A percentile compares a stretch with the other conserved stretches of the same genome.
These are phyloP conservation scores for Tylopilus sp. DNA, from an alignment of 768 basidiomycete genomes.

Conservation along the genomic window DNA sequence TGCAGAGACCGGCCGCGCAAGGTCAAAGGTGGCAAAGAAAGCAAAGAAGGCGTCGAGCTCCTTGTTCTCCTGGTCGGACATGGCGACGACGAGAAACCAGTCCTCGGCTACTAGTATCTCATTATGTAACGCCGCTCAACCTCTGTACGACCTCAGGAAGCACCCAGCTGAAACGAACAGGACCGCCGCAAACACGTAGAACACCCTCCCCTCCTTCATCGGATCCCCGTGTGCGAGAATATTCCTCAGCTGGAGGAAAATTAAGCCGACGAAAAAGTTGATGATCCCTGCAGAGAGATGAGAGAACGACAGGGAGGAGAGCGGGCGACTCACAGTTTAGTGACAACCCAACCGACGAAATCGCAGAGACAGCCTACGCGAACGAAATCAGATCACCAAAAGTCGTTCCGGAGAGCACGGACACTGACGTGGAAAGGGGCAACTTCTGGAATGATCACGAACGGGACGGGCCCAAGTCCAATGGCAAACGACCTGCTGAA, in stretches of 20 bases:
- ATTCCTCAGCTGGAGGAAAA: slow-evolving; percentile 83
- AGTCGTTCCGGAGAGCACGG: not conserved
- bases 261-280: slow-evolving; percentile 81
- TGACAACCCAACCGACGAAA: slow-evolving; percentile 73
- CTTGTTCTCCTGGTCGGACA: slow-evolving; percentile 44
- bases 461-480: slow-evolving; percentile 90
- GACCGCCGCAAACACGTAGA: slow-evolving; percentile 74
- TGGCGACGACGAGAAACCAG: slow-evolving; percentile 15
- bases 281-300: slow-evolving; percentile 56
- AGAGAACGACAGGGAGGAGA: not conserved
- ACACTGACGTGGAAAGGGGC: slow-evolving; percentile 70
- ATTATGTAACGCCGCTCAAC: slow-evolving; percentile 27
- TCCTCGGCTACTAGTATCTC: slow-evolving; percentile 3
- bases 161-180: slow-evolving; percentile 34
- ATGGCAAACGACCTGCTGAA: slow-evolving; percentile 73
- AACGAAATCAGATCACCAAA: not conserved
- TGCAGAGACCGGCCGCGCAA: slow-evolving; percentile 58
- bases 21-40: slow-evolving; percentile 73
- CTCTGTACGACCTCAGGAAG: slow-evolving; percentile 28
- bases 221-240: slow-evolving; percentile 57
- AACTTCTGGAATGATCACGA: slow-evolving; percentile 88
- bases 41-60: slow-evolving; percentile 80
- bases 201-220: slow-evolving; percentile 79
- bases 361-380: slow-evolving; percentile 68
- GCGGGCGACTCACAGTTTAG: slow-evolving; percentile 53